phyloP scores from a whole-genome alignment of 495 filamentous ascomycete species.

The Podospora didyma region DNA sequence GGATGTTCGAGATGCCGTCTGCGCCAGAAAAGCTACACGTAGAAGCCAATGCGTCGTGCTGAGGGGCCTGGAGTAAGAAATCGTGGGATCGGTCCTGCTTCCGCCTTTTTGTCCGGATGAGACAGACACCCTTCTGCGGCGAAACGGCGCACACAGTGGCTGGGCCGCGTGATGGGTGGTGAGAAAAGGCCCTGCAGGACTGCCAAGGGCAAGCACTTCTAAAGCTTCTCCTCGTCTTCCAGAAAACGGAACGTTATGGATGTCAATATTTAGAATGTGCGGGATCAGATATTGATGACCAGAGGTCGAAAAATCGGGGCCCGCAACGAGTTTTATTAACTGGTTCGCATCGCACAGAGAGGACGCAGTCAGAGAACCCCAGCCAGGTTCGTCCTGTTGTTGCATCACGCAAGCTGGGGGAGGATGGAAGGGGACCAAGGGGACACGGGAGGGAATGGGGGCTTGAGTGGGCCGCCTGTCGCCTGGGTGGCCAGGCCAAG shows the following conservation, averaged over 20 bases:
- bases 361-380: slow-evolving; percentile 4
- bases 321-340: slow-evolving; percentile 17
- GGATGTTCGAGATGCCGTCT: not conserved
- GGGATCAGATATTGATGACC: slow-evolving; percentile 7
- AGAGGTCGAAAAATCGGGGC: slow-evolving; percentile 17
- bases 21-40: not conserved
- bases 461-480: slow-evolving; percentile 10
- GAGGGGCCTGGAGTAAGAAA: not conserved
- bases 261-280: slow-evolving; percentile 3
- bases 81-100: not conserved
- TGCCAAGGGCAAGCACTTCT: not conserved
- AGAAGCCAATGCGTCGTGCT: not conserved
- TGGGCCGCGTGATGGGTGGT: not conserved
- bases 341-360: slow-evolving; percentile 9
- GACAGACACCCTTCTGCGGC: not conserved
- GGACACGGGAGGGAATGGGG: slow-evolving; percentile 9
- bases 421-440: not conserved
- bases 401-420: slow-evolving; percentile 16
- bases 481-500: slow-evolving; percentile 4
- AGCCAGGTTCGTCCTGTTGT: slow-evolving; percentile 1
- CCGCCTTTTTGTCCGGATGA: not conserved
- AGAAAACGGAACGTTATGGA: not conserved
- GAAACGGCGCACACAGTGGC: slow-evolving; percentile 7
- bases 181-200: not conserved
- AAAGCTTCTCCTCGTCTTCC: not conserved